phyloP scores from a whole-genome alignment of 2,329 filamentous ascomycete species.

The Penicillium sp. region DNA sequence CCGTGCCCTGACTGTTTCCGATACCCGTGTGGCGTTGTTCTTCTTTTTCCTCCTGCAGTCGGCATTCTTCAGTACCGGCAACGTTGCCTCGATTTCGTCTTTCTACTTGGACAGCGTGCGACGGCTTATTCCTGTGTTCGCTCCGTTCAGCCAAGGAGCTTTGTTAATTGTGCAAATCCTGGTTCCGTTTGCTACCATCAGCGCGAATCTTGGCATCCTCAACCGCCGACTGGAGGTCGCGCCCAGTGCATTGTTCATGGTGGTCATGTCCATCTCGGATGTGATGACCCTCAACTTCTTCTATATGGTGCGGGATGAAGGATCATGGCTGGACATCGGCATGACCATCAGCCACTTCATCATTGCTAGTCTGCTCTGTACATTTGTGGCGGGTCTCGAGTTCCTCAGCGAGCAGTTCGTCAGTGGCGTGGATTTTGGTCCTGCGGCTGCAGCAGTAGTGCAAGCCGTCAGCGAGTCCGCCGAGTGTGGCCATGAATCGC shows the following conservation, averaged over 20 bases:
- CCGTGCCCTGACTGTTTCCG: slow-evolving; percentile 70
- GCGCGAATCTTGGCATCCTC: slow-evolving; percentile 86
- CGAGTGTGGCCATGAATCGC: slow-evolving; percentile 15
- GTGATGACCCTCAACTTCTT: slow-evolving; percentile 94
- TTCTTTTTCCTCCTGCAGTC: slow-evolving; percentile 93
- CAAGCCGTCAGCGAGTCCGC: slow-evolving; percentile 19
- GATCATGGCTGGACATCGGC: slow-evolving; percentile 94
- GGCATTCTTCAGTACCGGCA: slow-evolving; percentile 94
- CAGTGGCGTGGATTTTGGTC: slow-evolving; percentile 61
- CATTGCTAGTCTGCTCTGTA: slow-evolving; percentile 81
- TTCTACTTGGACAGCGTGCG: slow-evolving; percentile 89
- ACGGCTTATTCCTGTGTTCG: slow-evolving; percentile 84
- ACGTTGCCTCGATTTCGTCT: slow-evolving; percentile 86
- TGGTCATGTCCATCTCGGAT: slow-evolving; percentile 86
- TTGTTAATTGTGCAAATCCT: slow-evolving; percentile 83
- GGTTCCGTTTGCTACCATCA: slow-evolving; percentile 87
- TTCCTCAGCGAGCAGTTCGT: slow-evolving; percentile 78
- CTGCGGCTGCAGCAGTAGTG: slow-evolving; percentile 13
- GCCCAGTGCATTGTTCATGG: slow-evolving; percentile 85
- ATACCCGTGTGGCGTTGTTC: slow-evolving; percentile 83
- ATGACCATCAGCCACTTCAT: slow-evolving; percentile 93
- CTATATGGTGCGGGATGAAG: slow-evolving; percentile 94
- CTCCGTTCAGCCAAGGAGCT: slow-evolving; percentile 84
- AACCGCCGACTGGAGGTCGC: slow-evolving; percentile 79
- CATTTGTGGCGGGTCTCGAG: slow-evolving; percentile 86